Evolutionary conservation across 2,329 filamentous ascomycete species (phyloP).

Genomic region (Diaporthe batatas): DNA sequence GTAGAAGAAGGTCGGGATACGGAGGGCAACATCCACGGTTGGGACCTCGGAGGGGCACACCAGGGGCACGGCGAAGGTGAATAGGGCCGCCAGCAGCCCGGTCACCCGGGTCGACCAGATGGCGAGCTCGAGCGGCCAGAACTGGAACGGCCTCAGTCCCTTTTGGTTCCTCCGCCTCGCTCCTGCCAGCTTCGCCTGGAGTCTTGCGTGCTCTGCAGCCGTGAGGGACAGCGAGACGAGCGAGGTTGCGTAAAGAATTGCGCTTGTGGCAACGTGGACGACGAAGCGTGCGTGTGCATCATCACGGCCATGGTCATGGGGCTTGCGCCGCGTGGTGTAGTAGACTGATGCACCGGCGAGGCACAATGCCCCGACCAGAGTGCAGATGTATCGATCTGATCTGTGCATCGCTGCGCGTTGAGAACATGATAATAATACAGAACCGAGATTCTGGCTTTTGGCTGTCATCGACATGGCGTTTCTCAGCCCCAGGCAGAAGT

Average conservation of each 20-base stretch:
- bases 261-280: background rate
- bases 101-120: background rate
- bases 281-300: background rate
- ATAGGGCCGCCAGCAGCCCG: slow-evolving; percentile 3
- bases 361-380: slow-evolving; percentile 19
- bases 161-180: background rate
- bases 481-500: background rate
- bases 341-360: slow-evolving; percentile 9
- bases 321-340: background rate
- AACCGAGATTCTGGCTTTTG: background rate
- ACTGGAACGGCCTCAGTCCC: slow-evolving; percentile 2
- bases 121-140: slow-evolving; percentile 11
- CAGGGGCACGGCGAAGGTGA: slow-evolving; percentile 19
- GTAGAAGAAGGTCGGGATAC: slow-evolving; percentile 35
- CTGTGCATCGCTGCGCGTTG: background rate
- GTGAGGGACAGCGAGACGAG: slow-evolving; percentile 29
- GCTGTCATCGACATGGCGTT: background rate
- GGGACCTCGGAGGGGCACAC: background rate
- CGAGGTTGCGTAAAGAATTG: background rate
- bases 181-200: background rate
- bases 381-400: background rate
- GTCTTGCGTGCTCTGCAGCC: slow-evolving; percentile 2
- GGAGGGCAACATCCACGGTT: background rate
- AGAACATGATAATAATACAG: background rate
- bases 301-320: background rate